These are phyloP conservation scores for Skeletonema costatum DNA, from an alignment of 108 stramenopile genomes.

Conservation along the genomic window DNA sequence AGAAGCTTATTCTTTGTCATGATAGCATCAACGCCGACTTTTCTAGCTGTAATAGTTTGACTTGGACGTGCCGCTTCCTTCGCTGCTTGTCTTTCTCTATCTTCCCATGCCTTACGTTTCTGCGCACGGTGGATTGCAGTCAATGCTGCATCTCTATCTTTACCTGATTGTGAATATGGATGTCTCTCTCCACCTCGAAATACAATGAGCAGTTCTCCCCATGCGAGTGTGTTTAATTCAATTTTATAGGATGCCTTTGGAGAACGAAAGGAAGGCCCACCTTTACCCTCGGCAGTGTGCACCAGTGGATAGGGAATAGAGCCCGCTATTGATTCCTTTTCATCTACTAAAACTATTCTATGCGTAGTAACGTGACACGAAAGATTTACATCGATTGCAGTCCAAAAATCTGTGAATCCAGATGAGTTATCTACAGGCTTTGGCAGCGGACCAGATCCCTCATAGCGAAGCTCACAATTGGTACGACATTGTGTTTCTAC, in stretches of 20 bases:
- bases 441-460: slow-evolving; percentile 31
- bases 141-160: slow-evolving; percentile 70
- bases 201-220: slow-evolving; percentile 65
- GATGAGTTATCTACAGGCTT: neutral
- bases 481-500: slow-evolving; percentile 63
- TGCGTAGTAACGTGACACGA: slow-evolving; percentile 37
- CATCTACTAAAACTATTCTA: slow-evolving; percentile 35
- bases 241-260: slow-evolving; percentile 55
- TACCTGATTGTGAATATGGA: slow-evolving; percentile 33
- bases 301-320: slow-evolving; percentile 59
- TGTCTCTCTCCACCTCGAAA: slow-evolving; percentile 44
- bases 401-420: slow-evolving; percentile 41
- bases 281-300: slow-evolving; percentile 36
- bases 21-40: slow-evolving; percentile 79
- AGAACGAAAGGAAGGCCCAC: slow-evolving; percentile 52
- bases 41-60: slow-evolving; percentile 15
- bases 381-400: slow-evolving; percentile 66
- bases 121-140: slow-evolving; percentile 52
- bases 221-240: slow-evolving; percentile 50
- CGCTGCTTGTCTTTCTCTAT: slow-evolving; percentile 39
- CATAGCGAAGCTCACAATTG: slow-evolving; percentile 65
- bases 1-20: slow-evolving; percentile 62
- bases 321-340: slow-evolving; percentile 27
- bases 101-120: slow-evolving; percentile 72
- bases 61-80: slow-evolving; percentile 39